These are phyloP conservation scores for Amanita rubescens DNA, from an alignment of 768 basidiomycete genomes.

Conservation along the genomic window DNA sequence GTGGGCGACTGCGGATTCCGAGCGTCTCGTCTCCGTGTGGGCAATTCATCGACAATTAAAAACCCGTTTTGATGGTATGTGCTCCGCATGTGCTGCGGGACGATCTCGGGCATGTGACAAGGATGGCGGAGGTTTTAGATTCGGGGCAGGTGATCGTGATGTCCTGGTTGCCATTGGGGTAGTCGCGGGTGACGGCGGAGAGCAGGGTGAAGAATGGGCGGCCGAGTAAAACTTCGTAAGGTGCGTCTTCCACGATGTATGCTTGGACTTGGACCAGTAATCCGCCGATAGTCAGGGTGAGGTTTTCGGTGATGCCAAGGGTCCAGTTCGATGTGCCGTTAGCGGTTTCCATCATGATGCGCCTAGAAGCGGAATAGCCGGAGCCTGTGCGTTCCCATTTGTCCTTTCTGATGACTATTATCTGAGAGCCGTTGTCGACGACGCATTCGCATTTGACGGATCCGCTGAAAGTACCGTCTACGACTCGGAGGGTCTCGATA, in stretches of 20 bases:
- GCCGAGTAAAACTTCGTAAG: conserved; percentile 17
- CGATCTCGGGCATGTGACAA: too few relatives aligned
- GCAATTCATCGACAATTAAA: neutral
- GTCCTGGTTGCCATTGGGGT: neutral
- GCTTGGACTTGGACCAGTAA: conserved; percentile 13
- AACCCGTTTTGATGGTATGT: neutral
- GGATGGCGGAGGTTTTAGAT: neutral
- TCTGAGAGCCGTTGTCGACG: neutral
- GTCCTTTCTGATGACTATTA: neutral
- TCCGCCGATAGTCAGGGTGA: neutral
- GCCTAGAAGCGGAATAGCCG: neutral
- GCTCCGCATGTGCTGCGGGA: too few relatives aligned
- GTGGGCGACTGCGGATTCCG: too few relatives aligned
- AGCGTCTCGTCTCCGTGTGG: neutral
- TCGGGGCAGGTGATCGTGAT: neutral
- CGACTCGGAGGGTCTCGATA: neutral
- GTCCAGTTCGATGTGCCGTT: neutral
- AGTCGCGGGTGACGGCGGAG: neutral
- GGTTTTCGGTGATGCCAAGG: too few relatives aligned
- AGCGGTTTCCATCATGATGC: neutral
- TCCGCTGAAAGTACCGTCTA: too few relatives aligned
- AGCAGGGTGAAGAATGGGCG: too few relatives aligned
- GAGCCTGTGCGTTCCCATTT: neutral
- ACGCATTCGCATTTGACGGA: neutral
- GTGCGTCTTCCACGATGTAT: conserved; percentile 15